phyloP scores from a whole-genome alignment of 2,329 filamentous ascomycete genomes.

The Trichoderma arundinaceum region DNA sequence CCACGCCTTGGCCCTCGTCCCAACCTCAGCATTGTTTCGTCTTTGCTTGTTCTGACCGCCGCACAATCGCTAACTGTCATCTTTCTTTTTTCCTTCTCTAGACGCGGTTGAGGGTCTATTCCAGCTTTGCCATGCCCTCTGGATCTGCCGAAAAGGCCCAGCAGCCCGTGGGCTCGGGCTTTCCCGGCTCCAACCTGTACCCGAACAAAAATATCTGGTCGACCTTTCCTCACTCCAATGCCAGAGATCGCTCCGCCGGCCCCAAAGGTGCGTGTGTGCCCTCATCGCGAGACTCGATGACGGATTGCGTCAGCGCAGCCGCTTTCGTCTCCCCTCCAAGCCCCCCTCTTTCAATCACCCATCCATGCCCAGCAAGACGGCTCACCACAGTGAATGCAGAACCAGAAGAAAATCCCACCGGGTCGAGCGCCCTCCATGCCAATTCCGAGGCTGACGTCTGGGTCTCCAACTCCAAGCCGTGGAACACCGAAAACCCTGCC shows the following conservation, averaged over 20 bases:
- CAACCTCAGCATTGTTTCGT: conserved; percentile 30
- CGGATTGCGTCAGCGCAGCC: conserved; percentile 5
- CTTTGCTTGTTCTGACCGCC: conserved; percentile 33
- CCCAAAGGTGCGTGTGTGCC: conserved; percentile 53
- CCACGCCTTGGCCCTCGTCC: conserved; percentile 32
- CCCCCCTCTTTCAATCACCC: background rate
- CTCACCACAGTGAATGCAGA: conserved; percentile 36
- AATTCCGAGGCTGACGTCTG: conserved; percentile 73
- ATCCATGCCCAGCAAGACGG: background rate
- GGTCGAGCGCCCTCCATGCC: conserved; percentile 71
- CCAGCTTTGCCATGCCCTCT: conserved; percentile 47
- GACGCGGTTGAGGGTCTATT: conserved; percentile 48
- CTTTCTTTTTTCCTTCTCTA: conserved; percentile 35
- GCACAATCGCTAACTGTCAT: conserved; percentile 34
- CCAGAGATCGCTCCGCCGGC: conserved; percentile 50
- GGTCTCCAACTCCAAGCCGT: conserved; percentile 61
- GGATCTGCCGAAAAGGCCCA: conserved; percentile 42
- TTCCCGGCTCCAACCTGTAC: conserved; percentile 46
- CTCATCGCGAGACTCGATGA: background rate
- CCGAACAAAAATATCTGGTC: conserved; percentile 48
- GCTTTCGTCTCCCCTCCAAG: background rate
- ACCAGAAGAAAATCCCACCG: conserved; percentile 57
- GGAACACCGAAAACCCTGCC: conserved; percentile 58
- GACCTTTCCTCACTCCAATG: conserved; percentile 42
- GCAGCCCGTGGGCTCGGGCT: conserved; percentile 51